These are phyloP conservation scores for Coemansia sp. DNA, from an alignment of 192 early-diverging fungal species.

Conservation along the genomic window DNA sequence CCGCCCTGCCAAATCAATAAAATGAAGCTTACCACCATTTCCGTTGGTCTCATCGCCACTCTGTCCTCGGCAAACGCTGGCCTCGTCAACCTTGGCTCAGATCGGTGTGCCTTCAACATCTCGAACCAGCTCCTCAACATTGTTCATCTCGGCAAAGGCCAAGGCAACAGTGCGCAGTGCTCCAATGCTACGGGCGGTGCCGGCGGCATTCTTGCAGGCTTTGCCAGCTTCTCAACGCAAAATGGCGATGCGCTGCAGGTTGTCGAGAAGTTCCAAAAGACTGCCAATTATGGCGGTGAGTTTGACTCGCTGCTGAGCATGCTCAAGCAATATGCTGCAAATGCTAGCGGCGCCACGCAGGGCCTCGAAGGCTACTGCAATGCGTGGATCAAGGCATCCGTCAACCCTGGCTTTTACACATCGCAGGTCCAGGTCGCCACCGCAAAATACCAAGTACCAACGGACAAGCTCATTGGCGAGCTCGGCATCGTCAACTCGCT, in stretches of 20 bases:
- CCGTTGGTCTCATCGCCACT: not conserved
- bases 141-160: not conserved
- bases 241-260: constrained; percentile 41
- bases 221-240: constrained; percentile 24
- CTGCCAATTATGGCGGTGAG: constrained; percentile 13
- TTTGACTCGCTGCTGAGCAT: constrained; percentile 20
- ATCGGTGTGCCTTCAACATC: not conserved
- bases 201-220: constrained; percentile 5
- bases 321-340: constrained; percentile 7
- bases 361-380: constrained; percentile 47
- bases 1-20: not conserved
- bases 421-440: constrained; percentile 29
- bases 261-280: constrained; percentile 23
- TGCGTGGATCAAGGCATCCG: constrained; percentile 33
- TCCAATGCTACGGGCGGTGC: not conserved
- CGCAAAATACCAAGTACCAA: constrained; percentile 23
- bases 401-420: constrained; percentile 26
- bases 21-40: constrained; percentile 4
- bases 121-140: not conserved
- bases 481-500: constrained; percentile 20
- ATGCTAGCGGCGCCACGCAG: constrained; percentile 8
- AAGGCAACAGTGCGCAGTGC: not conserved
- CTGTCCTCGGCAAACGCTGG: not conserved
- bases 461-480: constrained; percentile 15
- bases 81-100: not conserved